A percentile compares a stretch with the other conserved stretches of the same genome.
These are phyloP conservation scores for Leccinum fallax DNA, from an alignment of 1,284 basidiomycete genomes.

Conservation along the genomic window DNA sequence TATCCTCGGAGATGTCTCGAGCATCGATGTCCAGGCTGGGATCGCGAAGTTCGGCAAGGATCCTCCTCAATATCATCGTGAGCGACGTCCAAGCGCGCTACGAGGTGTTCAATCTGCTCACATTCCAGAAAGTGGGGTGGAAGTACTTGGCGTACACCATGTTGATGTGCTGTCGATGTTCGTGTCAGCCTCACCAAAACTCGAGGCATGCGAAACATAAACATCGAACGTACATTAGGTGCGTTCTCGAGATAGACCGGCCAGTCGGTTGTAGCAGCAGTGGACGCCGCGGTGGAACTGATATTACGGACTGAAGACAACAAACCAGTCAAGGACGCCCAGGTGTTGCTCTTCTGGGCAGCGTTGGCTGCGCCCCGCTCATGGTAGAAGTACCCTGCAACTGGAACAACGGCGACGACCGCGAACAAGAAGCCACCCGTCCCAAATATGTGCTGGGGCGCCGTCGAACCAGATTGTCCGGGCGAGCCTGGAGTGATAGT, in stretches of 20 bases:
- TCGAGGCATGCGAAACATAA: not conserved
- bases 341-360: constrained; percentile 1
- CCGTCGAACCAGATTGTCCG: not conserved
- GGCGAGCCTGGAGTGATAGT: not conserved
- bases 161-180: constrained; percentile 16
- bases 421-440: constrained; percentile 25
- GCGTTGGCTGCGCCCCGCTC: constrained; percentile 1
- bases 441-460: constrained; percentile 7
- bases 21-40: constrained; percentile 11
- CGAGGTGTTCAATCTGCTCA: not conserved
- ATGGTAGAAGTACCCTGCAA: constrained; percentile 21
- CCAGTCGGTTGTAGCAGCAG: not conserved
- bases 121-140: constrained; percentile 29
- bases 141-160: constrained; percentile 29
- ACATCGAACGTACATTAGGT: constrained; percentile 13
- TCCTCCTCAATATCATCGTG: constrained; percentile 14
- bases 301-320: constrained; percentile 13
- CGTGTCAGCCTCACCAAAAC: constrained; percentile 4
- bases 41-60: constrained; percentile 25
- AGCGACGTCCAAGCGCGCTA: not conserved
- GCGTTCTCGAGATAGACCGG: constrained; percentile 13
- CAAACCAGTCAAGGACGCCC: constrained; percentile 14
- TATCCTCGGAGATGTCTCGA: constrained; percentile 13
- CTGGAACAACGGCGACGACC: constrained; percentile 18
- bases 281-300: not conserved